Evolutionary conservation across 805 yeast genomes (phyloP).

Genomic region (Clavispora phyllophila): DNA sequence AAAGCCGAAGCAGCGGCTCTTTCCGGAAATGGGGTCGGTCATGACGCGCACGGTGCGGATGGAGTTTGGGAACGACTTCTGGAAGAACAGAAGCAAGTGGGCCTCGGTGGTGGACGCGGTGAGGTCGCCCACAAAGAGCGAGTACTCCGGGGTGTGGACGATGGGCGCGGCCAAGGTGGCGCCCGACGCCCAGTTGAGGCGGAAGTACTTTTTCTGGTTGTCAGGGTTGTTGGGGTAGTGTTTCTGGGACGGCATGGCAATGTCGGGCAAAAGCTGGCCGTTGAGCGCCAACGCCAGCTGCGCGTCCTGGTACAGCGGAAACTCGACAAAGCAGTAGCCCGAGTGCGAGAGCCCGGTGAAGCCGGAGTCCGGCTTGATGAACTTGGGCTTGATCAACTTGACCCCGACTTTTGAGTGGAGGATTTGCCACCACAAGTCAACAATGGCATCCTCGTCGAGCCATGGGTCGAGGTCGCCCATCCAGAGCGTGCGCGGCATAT

Average conservation of each 20-base stretch:
- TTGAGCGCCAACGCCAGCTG: constrained; percentile 62
- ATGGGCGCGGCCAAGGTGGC: constrained; percentile 71
- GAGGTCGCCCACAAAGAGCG: constrained; percentile 78
- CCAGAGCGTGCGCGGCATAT: constrained; percentile 74
- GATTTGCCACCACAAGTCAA: constrained; percentile 54
- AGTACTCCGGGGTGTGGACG: constrained; percentile 69
- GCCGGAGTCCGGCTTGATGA: constrained; percentile 17
- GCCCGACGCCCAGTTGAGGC: constrained; percentile 82
- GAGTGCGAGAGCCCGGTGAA: constrained; percentile 26
- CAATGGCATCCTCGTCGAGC: constrained; percentile 59
- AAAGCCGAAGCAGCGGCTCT: constrained; percentile 76
- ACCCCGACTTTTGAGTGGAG: constrained; percentile 55
- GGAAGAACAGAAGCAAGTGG: constrained; percentile 67
- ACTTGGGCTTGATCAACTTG: constrained; percentile 54
- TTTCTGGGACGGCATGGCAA: constrained; percentile 42
- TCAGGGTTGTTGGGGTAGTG: constrained; percentile 38
- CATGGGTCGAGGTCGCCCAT: constrained; percentile 85
- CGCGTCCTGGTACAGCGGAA: constrained; percentile 63
- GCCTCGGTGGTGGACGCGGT: constrained; percentile 79
- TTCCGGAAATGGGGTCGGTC: constrained; percentile 79
- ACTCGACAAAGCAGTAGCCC: constrained; percentile 79
- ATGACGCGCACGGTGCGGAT: constrained; percentile 78
- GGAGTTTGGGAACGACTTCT: constrained; percentile 53
- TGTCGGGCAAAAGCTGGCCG: constrained; percentile 60
- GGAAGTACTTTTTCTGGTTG: constrained; percentile 54